A percentile compares a stretch with the other conserved stretches of the same genome.
Evolutionary conservation across 805 yeast genomes (phyloP).

Genomic region (Starmerella bombi): DNA sequence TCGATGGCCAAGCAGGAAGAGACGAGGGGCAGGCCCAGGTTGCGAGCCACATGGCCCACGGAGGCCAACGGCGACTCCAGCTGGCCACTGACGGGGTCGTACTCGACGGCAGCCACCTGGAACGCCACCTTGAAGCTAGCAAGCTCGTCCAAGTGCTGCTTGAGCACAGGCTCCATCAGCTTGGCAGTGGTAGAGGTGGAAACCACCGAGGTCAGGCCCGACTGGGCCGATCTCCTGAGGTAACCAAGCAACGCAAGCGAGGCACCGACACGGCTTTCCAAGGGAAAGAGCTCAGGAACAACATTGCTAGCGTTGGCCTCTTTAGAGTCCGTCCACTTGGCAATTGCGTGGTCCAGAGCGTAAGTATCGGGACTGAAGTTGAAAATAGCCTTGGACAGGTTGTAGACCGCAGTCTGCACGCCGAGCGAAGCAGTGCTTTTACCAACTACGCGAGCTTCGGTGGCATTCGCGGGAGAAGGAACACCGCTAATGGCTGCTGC

Average conservation of each 20-base stretch:
- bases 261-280: slow-evolving; percentile 72
- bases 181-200: slow-evolving; percentile 56
- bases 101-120: slow-evolving; percentile 66
- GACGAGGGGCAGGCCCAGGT: slow-evolving; percentile 45
- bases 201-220: slow-evolving; percentile 33
- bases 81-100: slow-evolving; percentile 38
- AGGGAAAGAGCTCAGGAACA: slow-evolving; percentile 46
- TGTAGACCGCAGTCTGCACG: slow-evolving; percentile 27
- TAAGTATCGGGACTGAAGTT: slow-evolving; percentile 56
- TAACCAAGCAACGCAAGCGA: slow-evolving; percentile 69
- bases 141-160: slow-evolving; percentile 8
- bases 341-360: slow-evolving; percentile 45
- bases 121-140: slow-evolving; percentile 31
- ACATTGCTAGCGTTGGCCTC: slow-evolving; percentile 40
- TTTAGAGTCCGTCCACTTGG: slow-evolving; percentile 44
- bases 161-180: slow-evolving; percentile 49
- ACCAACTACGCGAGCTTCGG: slow-evolving; percentile 5
- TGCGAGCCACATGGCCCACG: slow-evolving; percentile 48
- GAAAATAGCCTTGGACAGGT: slow-evolving; percentile 28
- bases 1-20: slow-evolving; percentile 55
- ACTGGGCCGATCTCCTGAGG: slow-evolving; percentile 9
- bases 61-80: slow-evolving; percentile 52
- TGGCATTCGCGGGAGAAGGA: slow-evolving; percentile 5
- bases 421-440: slow-evolving; percentile 15
- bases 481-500: too few species aligned